A percentile compares a stretch with the other conserved stretches of the same genome.
phyloP scores from a whole-genome alignment of 257 asterid genomes.

The Plantago elongata region DNA sequence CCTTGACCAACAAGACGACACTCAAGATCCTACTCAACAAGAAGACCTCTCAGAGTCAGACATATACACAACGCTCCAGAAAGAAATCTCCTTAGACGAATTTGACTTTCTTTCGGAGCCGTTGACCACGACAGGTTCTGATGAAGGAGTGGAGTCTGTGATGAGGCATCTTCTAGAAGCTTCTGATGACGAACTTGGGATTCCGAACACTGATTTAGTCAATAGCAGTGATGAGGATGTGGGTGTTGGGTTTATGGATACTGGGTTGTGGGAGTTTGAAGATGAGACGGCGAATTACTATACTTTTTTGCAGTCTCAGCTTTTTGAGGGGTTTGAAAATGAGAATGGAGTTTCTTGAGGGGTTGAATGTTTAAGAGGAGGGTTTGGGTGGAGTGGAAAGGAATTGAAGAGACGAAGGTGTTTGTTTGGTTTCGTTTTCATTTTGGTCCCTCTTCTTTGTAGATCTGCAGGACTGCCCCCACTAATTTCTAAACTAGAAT shows the following conservation, averaged over 20 bases:
- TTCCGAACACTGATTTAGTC: conserved; percentile 26
- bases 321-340: conserved; percentile 25
- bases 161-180: conserved; percentile 76
- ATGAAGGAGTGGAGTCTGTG: conserved; percentile 38
- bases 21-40: conserved; percentile 35
- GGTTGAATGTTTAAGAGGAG: conserved; percentile 17
- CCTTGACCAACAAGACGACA: conserved; percentile 34
- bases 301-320: conserved; percentile 36
- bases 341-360: conserved; percentile 24
- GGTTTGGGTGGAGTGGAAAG: conserved; percentile 9
- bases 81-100: conserved; percentile 44
- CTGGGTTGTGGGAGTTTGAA: conserved; percentile 54
- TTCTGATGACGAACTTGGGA: conserved; percentile 63
- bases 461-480: conserved; percentile 18
- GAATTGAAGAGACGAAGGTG: conserved; percentile 18
- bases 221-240: not conserved
- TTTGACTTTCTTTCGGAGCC: not conserved
- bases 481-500: conserved; percentile 1
- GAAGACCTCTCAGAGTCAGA: conserved; percentile 55
- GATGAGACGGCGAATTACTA: conserved; percentile 56
- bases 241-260: conserved; percentile 4
- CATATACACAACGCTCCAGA: conserved; percentile 59
- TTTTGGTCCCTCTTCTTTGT: conserved; percentile 23
- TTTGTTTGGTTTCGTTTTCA: conserved; percentile 22
- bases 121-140: conserved; percentile 29